Percentiles rank a stretch among this genome's conserved stretches.
These are phyloP conservation scores for Fusarium zealandicum DNA, from an alignment of 2,329 filamentous ascomycete genomes.

Conservation along the genomic window DNA sequence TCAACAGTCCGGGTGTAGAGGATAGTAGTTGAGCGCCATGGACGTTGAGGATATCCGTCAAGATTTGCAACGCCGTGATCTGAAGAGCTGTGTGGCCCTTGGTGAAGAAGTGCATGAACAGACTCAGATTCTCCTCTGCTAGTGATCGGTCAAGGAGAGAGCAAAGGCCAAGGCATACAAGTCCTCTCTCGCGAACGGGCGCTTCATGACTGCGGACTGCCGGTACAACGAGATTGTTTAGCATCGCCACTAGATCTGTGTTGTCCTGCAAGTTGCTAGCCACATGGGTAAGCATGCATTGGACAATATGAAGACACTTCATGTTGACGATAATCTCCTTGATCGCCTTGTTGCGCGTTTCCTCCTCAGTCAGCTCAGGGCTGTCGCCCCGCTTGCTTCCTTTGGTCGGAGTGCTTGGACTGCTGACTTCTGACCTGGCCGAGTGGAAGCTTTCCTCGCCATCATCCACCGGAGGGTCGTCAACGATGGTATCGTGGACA, in stretches of 20 bases:
- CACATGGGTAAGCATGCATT: conserved; percentile 96
- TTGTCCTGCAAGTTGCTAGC: conserved; percentile 87
- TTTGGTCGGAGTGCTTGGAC: conserved; percentile 64
- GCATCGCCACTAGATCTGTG: conserved; percentile 91
- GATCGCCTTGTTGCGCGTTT: conserved; percentile 76
- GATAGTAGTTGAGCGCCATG: conserved; percentile 82
- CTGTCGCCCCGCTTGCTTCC: conserved; percentile 52
- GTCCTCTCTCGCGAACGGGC: conserved; percentile 87
- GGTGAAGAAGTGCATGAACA: conserved; percentile 95
- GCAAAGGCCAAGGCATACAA: conserved; percentile 89
- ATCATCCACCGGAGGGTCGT: conserved; percentile 66
- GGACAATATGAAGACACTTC: conserved; percentile 96
- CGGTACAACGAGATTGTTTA: conserved; percentile 95
- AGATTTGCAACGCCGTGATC: conserved; percentile 87
- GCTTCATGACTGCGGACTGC: conserved; percentile 93
- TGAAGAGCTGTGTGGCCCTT: conserved; percentile 92
- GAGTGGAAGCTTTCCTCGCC: conserved; percentile 86
- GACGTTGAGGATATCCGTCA: conserved; percentile 90
- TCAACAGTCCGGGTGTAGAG: conserved; percentile 73
- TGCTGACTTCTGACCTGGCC: conserved; percentile 83
- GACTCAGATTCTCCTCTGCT: conserved; percentile 86
- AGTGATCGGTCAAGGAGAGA: conserved; percentile 90
- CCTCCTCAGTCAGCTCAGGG: conserved; percentile 65
- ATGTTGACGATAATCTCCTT: conserved; percentile 96
- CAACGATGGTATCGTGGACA: conserved; percentile 91